These are phyloP conservation scores for Meredithiella fracta DNA, from an alignment of 2,329 filamentous ascomycete species.

Conservation along the genomic window DNA sequence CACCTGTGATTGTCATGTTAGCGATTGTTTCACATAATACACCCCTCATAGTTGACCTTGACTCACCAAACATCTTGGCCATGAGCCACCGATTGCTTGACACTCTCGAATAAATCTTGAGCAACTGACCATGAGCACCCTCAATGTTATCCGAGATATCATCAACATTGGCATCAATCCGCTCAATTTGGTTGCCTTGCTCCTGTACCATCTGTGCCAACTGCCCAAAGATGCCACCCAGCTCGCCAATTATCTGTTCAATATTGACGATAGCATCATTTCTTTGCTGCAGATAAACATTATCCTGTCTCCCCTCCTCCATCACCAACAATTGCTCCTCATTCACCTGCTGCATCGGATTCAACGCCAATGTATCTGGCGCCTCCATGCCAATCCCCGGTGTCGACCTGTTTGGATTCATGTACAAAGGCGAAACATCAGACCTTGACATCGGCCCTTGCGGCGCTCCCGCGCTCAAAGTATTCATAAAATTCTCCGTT, in stretches of 20 bases:
- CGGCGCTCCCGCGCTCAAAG: conserved; percentile 51
- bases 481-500: conserved; percentile 92
- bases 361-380: conserved; percentile 64
- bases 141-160: conserved; percentile 98
- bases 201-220: conserved; percentile 93
- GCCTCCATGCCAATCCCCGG: conserved; percentile 66
- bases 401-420: conserved; percentile 55
- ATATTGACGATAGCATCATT: conserved; percentile 95
- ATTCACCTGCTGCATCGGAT: conserved; percentile 43
- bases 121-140: conserved; percentile 79
- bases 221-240: conserved; percentile 83
- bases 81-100: conserved; percentile 92
- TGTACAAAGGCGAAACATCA: conserved; percentile 75
- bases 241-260: conserved; percentile 82
- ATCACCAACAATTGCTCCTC: conserved; percentile 77
- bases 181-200: conserved; percentile 93
- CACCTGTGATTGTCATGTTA: conserved; percentile 37
- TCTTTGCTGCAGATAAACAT: conserved; percentile 81
- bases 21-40: background rate
- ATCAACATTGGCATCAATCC: conserved; percentile 93
- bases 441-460: background rate
- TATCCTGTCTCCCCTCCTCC: conserved; percentile 84
- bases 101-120: conserved; percentile 93
- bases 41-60: no score
- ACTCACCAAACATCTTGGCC: conserved; percentile 45